phyloP scores from a whole-genome alignment of 768 basidiomycete species.

The Panellus pusillus region DNA sequence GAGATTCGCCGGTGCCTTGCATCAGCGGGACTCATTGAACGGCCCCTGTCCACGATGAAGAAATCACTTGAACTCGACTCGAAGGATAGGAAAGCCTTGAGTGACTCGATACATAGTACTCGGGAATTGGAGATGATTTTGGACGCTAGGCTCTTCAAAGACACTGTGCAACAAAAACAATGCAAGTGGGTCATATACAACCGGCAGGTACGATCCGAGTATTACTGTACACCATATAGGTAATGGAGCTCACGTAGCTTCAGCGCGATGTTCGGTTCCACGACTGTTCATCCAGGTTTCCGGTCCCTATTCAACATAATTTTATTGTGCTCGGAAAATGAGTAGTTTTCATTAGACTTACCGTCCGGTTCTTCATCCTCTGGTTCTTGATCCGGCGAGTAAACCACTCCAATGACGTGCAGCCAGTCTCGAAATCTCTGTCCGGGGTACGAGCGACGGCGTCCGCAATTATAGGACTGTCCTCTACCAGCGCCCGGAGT shows the following conservation, averaged over 20 bases:
- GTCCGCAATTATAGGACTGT: constrained; percentile 50
- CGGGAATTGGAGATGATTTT: too few species aligned
- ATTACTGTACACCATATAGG: background rate
- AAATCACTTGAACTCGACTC: too few species aligned
- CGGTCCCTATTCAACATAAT: constrained; percentile 33
- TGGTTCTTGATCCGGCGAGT: constrained; percentile 44
- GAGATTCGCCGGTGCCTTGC: too few species aligned
- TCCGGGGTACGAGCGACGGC: constrained; percentile 41
- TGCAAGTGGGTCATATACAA: too few species aligned
- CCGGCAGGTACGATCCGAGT: too few species aligned
- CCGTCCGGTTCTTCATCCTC: constrained; percentile 43
- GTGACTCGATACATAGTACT: too few species aligned
- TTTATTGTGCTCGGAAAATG: background rate
- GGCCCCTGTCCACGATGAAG: too few species aligned
- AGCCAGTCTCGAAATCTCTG: constrained; percentile 35
- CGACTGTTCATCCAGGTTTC: constrained; percentile 49
- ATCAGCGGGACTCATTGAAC: too few species aligned
- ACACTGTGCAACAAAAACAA: too few species aligned
- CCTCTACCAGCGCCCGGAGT: constrained; percentile 51
- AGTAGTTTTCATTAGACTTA: constrained; percentile 14
- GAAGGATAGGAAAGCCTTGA: too few species aligned
- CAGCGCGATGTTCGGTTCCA: constrained; percentile 37
- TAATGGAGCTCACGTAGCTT: background rate
- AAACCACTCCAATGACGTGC: constrained; percentile 46
- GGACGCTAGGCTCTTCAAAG: too few species aligned